Percentiles rank a stretch among this genome's conserved stretches.
Evolutionary conservation across 2,329 filamentous ascomycete species (phyloP).

Genomic region (Fusarium oligoseptatum): DNA sequence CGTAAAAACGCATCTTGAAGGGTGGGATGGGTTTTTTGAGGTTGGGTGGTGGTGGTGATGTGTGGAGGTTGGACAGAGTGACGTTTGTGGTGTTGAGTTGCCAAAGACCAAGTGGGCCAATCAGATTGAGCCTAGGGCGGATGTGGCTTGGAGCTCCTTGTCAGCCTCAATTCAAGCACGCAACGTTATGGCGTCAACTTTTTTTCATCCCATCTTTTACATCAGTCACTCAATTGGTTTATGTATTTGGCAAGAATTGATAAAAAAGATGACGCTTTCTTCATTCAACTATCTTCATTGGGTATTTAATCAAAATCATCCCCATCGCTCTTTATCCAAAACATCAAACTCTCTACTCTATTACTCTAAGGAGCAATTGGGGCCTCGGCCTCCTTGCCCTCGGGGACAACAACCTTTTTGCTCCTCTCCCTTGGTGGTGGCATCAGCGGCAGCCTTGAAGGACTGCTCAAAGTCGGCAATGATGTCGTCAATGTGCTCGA

Average conservation of each 20-base stretch:
- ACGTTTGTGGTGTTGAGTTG: conserved; percentile 37
- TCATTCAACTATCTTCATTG: conserved; percentile 7
- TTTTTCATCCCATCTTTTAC: background rate
- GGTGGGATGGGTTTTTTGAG: background rate
- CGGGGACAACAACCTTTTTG: conserved; percentile 38
- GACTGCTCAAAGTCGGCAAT: conserved; percentile 95
- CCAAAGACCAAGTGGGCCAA: conserved; percentile 40
- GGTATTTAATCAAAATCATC: conserved; percentile 30
- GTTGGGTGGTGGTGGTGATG: conserved; percentile 9
- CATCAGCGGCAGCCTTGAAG: conserved; percentile 72
- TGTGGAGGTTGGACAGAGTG: conserved; percentile 32
- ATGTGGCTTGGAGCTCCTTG: conserved; percentile 34
- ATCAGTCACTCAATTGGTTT: background rate
- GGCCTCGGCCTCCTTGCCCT: conserved; percentile 55
- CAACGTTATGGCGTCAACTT: background rate
- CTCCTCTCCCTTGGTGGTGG: conserved; percentile 53
- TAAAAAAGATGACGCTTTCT: conserved; percentile 1
- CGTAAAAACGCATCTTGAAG: conserved; percentile 53
- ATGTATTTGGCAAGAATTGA: background rate
- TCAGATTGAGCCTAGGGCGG: conserved; percentile 18
- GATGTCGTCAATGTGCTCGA: conserved; percentile 97
- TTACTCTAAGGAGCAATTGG: conserved; percentile 40
- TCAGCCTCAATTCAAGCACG: conserved; percentile 31
- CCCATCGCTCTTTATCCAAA: background rate
- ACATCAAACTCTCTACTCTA: background rate